Conservation (phyloP, 441 rosid genomes). For the Aleurites moluccanus region DNA sequence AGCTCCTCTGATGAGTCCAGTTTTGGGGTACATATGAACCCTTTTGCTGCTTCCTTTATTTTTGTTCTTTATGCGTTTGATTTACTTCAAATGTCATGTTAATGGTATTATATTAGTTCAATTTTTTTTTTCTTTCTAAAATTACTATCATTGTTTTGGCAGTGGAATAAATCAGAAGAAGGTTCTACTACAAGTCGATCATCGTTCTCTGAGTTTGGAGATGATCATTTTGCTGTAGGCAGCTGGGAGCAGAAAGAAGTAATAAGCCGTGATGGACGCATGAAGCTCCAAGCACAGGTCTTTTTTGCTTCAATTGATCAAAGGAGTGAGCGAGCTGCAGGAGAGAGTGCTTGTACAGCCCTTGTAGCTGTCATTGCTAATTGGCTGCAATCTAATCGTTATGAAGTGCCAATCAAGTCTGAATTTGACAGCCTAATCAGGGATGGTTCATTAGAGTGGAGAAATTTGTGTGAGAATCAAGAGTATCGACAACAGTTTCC, state of each 20-base stretch:
- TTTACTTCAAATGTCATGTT: not conserved
- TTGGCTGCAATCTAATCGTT: slow-evolving; percentile 72
- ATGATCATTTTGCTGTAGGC: slow-evolving; percentile 77
- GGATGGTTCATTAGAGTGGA: slow-evolving; percentile 90
- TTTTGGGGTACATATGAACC: slow-evolving; percentile 48
- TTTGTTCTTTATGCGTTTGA: not conserved
- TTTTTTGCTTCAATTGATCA: slow-evolving; percentile 93
- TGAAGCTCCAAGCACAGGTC: slow-evolving; percentile 69
- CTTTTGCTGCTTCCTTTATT: not conserved
- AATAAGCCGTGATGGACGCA: slow-evolving; percentile 73
- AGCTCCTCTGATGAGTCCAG: slow-evolving; percentile 69
- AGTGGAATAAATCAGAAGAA: slow-evolving; percentile 62
- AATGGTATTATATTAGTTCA: not conserved
- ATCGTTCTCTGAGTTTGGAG: slow-evolving; percentile 78
- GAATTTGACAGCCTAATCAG: slow-evolving; percentile 80
- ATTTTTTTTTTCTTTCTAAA: not conserved
- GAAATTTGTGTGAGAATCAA: slow-evolving; percentile 72
- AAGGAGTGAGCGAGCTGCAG: slow-evolving; percentile 83
- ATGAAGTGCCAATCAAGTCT: slow-evolving; percentile 77
- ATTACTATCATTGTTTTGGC: slow-evolving; percentile 24
- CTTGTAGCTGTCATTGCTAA: slow-evolving; percentile 83
- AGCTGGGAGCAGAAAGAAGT: slow-evolving; percentile 77
- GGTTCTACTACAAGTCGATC: slow-evolving; percentile 53
- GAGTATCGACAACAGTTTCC: slow-evolving; percentile 65
- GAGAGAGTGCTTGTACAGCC: slow-evolving; percentile 92